Base-by-base conservation (phyloP, 1,284 basidiomycete genomes). In the Sanghuangporus sanghuang region DNA sequence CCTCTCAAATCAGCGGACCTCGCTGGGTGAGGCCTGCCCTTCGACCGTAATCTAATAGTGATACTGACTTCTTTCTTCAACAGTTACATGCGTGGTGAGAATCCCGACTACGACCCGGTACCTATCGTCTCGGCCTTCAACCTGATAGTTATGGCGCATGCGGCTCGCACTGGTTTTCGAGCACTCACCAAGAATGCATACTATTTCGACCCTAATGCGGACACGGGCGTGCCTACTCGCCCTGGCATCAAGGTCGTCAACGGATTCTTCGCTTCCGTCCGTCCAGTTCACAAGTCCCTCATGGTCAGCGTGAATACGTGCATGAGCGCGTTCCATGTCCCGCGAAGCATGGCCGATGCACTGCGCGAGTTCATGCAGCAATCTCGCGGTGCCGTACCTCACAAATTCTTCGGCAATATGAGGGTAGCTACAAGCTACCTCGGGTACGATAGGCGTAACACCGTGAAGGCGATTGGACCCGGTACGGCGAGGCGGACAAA, bases 281-380 rank as follows among this genome's bases (percentile, higher is more conserved):
- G 89, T 0, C 85, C 87, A 0, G 78, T 81, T 11, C 84, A 80
- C 73, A 86, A 86, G 87, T 87, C 2, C 72, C 75, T 91, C 1
- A 83, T 87, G 81, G 83, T 91, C 57, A 92, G 91, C 68, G 81
- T 92, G 21, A 90, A 89, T 66, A 82, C 85, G 16, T 89, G 86
- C 71, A 89, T 87, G 82, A 83, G 86, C 0, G 88, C 88, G 0
- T 92, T 92, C 70, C 81, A 89, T 65, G 73, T 76, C 5, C 81
- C 85, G 21, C 32, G 44, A 0, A 85, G 84, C 61, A 76, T 91
- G 3, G 84, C 81, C 0, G 74, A 85, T 0, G 80, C 83, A 0
- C 76, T 91, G 62, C 18, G 74, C 2, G 77, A 75, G 2, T 90
- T 87, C 68, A 66, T 70, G 6, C 66, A 64, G 3, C 69, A 74